Base-by-base conservation (phyloP, 495 filamentous ascomycete genomes). In the Patellaria atrata region DNA sequence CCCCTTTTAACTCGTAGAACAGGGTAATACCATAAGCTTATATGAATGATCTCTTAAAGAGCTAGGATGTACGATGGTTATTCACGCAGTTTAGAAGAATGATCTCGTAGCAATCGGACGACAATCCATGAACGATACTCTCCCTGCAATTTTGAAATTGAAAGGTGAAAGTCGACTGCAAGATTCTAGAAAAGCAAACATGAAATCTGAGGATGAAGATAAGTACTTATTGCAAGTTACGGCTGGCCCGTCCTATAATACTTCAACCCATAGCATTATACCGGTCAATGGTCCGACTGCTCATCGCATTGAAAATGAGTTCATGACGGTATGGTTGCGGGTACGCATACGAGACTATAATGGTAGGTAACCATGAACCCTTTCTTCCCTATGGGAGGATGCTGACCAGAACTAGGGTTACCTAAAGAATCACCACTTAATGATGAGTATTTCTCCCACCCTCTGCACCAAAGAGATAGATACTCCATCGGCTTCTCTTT, bases 401-500 rank as follows among this genome's bases (percentile, higher is more conserved):
- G 12, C 26, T 43, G 37, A 43, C 16, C n/a, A 43, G 8, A 36
- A 19, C 29, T 19, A 22, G 59, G 58, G 13, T 47, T 51, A 23
- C 59, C 42, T 5, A 34, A 30, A 42, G 43, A 30, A 33, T 50
- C 50, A 0, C 41, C 51, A 0, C 37, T 43, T 2, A 72, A 73
- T 2, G 73, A 71, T 30, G 52, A 67, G 2, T 94, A 94, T 61
- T 94, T 97, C 65, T 57, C 65, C 17, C 57, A 70, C 14, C 67
- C 74, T 7, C 56, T 62, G 13, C 84, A 92, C 54, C 64, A 60
- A 27, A 56, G 65, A 16, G 84, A 94, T 55, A 74, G 77, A 43
- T 94, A 94, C 60, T 75, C 68, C 48, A 79, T 96, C 45, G 67
- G 68, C 20, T 78, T 92, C 53, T 61, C 67, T 12, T 79, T 94